A percentile compares a stretch with the other conserved stretches of the same genome.
These are phyloP conservation scores for Urostyla sp. DNA, from an alignment of 73 alveolate species.

Conservation along the genomic window DNA sequence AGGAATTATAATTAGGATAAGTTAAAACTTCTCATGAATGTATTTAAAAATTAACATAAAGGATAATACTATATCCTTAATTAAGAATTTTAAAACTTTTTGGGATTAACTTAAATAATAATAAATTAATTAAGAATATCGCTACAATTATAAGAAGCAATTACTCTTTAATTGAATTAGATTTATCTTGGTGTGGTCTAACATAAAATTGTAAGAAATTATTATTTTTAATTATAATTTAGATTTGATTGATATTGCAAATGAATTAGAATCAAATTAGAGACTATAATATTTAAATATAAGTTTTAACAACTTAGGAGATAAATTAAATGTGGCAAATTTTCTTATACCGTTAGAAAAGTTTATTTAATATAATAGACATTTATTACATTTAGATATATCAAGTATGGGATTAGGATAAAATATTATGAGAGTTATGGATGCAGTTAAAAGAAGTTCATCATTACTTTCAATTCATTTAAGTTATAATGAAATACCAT, in stretches of 20 bases:
- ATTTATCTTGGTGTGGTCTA: conserved; percentile 14
- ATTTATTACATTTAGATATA: conserved; percentile 6
- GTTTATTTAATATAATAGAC: background rate
- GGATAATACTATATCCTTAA: background rate
- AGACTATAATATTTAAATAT: background rate
- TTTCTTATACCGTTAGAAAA: background rate
- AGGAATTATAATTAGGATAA: background rate
- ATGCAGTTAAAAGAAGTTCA: background rate
- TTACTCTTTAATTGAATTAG: conserved; percentile 15
- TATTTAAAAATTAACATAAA: background rate
- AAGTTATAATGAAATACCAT: conserved; percentile 9
- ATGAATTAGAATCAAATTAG: background rate
- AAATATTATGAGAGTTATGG: background rate
- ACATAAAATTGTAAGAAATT: background rate
- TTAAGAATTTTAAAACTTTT: background rate
- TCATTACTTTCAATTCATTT: conserved; percentile 15
- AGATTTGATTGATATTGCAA: conserved; percentile 7
- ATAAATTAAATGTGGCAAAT: background rate
- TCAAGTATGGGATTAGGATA: conserved; percentile 9
- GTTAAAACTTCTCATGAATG: background rate
- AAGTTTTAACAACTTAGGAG: conserved; percentile 14
- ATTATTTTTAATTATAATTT: background rate
- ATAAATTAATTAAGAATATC: background rate
- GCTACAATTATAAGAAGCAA: background rate
- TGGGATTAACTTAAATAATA: conserved; percentile 10